Evolutionary conservation across 2,329 filamentous ascomycete genomes (phyloP).

Genomic region (Aspergillus ibericus): DNA sequence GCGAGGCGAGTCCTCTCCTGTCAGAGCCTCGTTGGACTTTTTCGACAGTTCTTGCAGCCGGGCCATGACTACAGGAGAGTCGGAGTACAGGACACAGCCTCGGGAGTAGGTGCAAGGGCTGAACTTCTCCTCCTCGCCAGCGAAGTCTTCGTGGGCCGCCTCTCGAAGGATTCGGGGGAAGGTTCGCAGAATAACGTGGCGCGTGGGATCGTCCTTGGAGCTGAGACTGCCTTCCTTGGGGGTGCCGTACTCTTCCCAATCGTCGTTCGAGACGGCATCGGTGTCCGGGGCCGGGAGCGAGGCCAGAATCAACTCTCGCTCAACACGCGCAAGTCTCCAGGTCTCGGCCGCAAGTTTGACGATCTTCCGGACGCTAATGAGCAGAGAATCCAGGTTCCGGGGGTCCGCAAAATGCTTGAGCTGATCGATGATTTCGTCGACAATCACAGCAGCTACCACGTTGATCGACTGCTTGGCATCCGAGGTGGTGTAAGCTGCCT

Average conservation of each 20-base stretch:
- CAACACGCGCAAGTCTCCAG: slow-evolving; percentile 59
- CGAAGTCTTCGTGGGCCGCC: slow-evolving; percentile 50
- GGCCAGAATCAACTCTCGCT: slow-evolving; percentile 56
- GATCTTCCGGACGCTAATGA: slow-evolving; percentile 53
- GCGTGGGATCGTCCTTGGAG: slow-evolving; percentile 26
- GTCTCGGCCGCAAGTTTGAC: slow-evolving; percentile 60
- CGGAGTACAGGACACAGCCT: slow-evolving; percentile 53
- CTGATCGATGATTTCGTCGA: slow-evolving; percentile 57
- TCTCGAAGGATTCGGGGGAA: slow-evolving; percentile 57
- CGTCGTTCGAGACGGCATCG: slow-evolving; percentile 35
- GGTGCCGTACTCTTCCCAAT: slow-evolving; percentile 39
- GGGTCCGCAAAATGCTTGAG: slow-evolving; percentile 56
- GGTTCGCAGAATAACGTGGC: slow-evolving; percentile 50
- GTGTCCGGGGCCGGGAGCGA: slow-evolving; percentile 48
- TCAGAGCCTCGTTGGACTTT: slow-evolving; percentile 24
- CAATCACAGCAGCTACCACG: slow-evolving; percentile 55
- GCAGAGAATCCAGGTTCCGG: slow-evolving; percentile 52
- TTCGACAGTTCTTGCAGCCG: slow-evolving; percentile 42
- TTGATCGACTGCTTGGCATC: slow-evolving; percentile 59
- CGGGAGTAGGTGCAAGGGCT: slow-evolving; percentile 49
- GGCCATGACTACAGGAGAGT: slow-evolving; percentile 45
- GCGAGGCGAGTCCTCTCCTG: slow-evolving; percentile 11
- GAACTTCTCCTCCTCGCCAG: slow-evolving; percentile 48
- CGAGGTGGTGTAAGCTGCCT: slow-evolving; percentile 57
- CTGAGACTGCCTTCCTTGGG: slow-evolving; percentile 19